Conservation (phyloP, 1,284 basidiomycete species). For the Apiotrichum gracile region DNA sequence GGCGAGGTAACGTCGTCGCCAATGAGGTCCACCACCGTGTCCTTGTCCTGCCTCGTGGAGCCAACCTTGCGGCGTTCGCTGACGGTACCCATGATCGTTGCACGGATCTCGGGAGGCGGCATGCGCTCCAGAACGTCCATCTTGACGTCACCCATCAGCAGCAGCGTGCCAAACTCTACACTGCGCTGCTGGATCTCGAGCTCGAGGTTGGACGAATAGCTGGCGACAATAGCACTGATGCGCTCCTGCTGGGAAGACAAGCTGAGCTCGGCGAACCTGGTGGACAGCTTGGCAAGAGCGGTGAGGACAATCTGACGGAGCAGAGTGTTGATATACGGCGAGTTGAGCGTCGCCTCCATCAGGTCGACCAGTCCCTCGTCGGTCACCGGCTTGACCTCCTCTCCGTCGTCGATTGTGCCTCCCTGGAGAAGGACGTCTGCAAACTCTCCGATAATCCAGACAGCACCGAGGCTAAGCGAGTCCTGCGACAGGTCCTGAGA, state of each 20-base stretch:
- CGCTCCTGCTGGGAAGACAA: conserved; percentile 64
- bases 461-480: conserved; percentile 82
- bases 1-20: conserved; percentile 63
- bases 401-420: conserved; percentile 78
- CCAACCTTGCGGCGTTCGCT: conserved; percentile 89
- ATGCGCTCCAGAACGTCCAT: conserved; percentile 94
- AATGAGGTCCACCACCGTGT: conserved; percentile 65
- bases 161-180: conserved; percentile 86
- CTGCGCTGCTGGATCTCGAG: conserved; percentile 93
- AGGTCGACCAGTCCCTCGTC: conserved; percentile 83
- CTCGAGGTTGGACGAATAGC: conserved; percentile 77
- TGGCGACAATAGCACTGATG: conserved; percentile 66
- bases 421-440: conserved; percentile 83
- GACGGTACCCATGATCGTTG: conserved; percentile 85
- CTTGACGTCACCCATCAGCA: conserved; percentile 64
- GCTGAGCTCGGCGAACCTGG: conserved; percentile 55
- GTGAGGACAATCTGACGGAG: conserved; percentile 90
- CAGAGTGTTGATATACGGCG: conserved; percentile 87
- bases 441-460: conserved; percentile 97
- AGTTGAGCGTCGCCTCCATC: conserved; percentile 78
- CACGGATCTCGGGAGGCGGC: conserved; percentile 94
- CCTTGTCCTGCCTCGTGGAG: conserved; percentile 69
- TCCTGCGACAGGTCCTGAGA: conserved; percentile 93
- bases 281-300: conserved; percentile 82
- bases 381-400: conserved; percentile 64